A percentile compares a stretch with the other conserved stretches of the same genome.
These are phyloP conservation scores for Protea cynaroides DNA, from an alignment of 164 flowering plant genomes.

Conservation along the genomic window DNA sequence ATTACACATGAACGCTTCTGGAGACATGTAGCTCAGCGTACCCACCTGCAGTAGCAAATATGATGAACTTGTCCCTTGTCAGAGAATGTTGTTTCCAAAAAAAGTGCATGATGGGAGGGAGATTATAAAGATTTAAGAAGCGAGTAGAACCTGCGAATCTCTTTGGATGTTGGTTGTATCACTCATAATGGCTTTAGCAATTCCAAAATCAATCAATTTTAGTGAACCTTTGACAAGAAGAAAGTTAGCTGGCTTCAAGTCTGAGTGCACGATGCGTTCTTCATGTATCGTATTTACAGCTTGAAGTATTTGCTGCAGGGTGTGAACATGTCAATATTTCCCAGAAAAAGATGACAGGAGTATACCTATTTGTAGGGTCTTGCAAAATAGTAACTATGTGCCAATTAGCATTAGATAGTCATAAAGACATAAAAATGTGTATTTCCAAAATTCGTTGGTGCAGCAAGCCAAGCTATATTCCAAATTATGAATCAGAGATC, in stretches of 20 bases:
- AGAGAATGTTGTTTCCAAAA: neutral
- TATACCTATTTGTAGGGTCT: too few relatives aligned
- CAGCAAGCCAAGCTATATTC: too few relatives aligned
- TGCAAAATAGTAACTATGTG: too few relatives aligned
- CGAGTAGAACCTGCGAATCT: conserved; percentile 76
- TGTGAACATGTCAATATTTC: conserved; percentile 3
- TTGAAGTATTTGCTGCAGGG: conserved; percentile 84
- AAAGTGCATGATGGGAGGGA: neutral
- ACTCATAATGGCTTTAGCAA: conserved; percentile 94
- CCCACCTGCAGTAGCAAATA: conserved; percentile 62
- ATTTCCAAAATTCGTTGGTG: too few relatives aligned
- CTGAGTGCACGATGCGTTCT: conserved; percentile 97
- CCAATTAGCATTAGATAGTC: too few relatives aligned
- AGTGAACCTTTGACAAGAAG: conserved; percentile 93
- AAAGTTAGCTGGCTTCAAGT: conserved; percentile 97
- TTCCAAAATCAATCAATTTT: conserved; percentile 97
- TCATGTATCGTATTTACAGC: conserved; percentile 98
- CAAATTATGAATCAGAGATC: too few relatives aligned
- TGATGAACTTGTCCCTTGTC: neutral
- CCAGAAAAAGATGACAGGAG: too few relatives aligned
- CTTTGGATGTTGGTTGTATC: conserved; percentile 98
- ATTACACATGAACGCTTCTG: conserved; percentile 98
- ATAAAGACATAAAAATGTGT: too few relatives aligned
- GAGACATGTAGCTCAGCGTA: conserved; percentile 97
- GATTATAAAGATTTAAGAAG: neutral